These are phyloP conservation scores for Amorphotheca resinae DNA, from an alignment of 495 filamentous ascomycete genomes.

Conservation along the genomic window DNA sequence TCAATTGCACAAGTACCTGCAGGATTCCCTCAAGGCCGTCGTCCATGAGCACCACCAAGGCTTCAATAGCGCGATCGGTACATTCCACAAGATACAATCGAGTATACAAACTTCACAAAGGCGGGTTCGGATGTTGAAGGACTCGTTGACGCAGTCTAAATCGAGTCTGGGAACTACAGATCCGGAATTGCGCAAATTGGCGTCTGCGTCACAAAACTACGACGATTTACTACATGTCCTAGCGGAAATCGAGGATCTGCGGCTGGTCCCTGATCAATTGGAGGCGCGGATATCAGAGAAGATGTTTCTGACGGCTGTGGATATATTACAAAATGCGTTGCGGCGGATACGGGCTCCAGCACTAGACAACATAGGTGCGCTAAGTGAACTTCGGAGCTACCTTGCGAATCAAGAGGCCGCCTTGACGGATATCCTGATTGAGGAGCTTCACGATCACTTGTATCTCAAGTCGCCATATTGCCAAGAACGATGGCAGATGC, in stretches of 20 bases:
- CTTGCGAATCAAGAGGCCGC: conserved; percentile 85
- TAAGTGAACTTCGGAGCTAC: conserved; percentile 76
- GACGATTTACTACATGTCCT: conserved; percentile 82
- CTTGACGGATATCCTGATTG: conserved; percentile 85
- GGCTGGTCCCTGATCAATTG: conserved; percentile 81
- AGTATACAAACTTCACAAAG: conserved; percentile 83
- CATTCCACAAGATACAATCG: conserved; percentile 93
- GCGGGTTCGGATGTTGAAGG: conserved; percentile 69
- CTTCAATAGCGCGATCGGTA: conserved; percentile 98
- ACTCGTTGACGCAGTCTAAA: conserved; percentile 74
- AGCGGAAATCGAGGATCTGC: conserved; percentile 74
- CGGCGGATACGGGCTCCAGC: conserved; percentile 73
- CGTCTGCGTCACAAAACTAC: conserved; percentile 76
- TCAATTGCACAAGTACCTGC: conserved; percentile 68
- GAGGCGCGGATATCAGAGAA: conserved; percentile 94
- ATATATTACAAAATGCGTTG: conserved; percentile 77
- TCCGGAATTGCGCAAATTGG: conserved; percentile 80
- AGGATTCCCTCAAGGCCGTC: conserved; percentile 83
- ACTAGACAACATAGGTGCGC: conserved; percentile 80
- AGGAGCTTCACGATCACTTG: conserved; percentile 93
- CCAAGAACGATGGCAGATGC: conserved; percentile 81
- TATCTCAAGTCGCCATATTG: conserved; percentile 97
- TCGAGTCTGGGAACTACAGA: conserved; percentile 71
- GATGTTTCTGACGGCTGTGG: conserved; percentile 82
- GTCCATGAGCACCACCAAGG: conserved; percentile 98